Conservation (phyloP, 441 rosid genomes). For the Gossypium davidsonii region DNA sequence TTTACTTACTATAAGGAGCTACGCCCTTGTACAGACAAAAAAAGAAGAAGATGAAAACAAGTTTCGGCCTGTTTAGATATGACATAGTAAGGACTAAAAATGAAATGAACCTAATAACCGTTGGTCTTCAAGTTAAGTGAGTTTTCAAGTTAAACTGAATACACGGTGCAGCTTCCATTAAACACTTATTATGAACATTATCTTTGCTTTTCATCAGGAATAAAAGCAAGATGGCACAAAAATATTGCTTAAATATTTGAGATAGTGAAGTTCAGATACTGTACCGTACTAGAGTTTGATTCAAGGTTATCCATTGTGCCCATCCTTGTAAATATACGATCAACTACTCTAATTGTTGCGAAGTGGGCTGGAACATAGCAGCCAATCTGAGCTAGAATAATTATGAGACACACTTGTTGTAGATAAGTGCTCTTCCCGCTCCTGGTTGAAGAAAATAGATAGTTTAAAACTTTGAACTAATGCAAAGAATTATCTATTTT, state of each 20-base stretch:
- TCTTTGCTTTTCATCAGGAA: neutral
- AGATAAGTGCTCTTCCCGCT: conserved; percentile 99
- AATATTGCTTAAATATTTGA: neutral
- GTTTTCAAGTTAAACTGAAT: neutral
- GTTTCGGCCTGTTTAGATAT: neutral
- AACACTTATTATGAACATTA: neutral
- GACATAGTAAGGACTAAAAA: neutral
- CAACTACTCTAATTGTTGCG: conserved; percentile 75
- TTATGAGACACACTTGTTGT: conserved; percentile 87
- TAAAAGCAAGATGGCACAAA: neutral
- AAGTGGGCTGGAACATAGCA: conserved; percentile 93
- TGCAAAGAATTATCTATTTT: conserved; percentile 2
- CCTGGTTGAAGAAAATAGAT: conserved; percentile 42
- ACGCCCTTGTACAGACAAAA: neutral
- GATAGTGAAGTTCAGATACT: conserved; percentile 14
- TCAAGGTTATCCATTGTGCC: conserved; percentile 85
- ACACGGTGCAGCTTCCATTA: neutral
- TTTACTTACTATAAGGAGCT: neutral
- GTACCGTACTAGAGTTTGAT: conserved; percentile 93
- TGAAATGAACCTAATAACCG: neutral
- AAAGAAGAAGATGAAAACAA: neutral
- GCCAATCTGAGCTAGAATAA: conserved; percentile 96
- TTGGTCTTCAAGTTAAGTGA: neutral
- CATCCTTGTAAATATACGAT: conserved; percentile 96
- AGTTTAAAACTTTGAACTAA: conserved; percentile 21